A percentile compares a stretch with the other conserved stretches of the same genome.
Evolutionary conservation across 345 rosid species (phyloP).

Genomic region (Euphorbia tirucalli): DNA sequence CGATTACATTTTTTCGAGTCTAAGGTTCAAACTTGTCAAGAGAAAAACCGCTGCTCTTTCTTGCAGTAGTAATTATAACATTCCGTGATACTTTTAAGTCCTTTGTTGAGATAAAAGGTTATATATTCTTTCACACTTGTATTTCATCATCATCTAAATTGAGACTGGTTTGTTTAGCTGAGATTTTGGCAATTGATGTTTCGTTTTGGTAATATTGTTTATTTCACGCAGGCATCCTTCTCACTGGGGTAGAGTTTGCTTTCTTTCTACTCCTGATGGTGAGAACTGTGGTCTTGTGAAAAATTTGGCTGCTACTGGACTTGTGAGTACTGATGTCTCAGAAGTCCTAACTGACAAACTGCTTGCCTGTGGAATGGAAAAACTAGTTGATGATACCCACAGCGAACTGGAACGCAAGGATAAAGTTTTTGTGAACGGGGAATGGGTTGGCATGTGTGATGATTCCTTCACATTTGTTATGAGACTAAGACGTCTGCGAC

Average conservation of each 20-base stretch:
- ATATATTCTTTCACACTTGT: too few species aligned
- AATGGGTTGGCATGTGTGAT: conserved; percentile 79
- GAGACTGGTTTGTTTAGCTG: too few species aligned
- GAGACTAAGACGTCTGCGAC: conserved; percentile 55
- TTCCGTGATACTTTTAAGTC: too few species aligned
- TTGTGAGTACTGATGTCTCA: conserved; percentile 52
- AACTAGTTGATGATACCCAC: conserved; percentile 50
- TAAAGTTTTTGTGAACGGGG: conserved; percentile 82
- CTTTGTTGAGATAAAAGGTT: too few species aligned
- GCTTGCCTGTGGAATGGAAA: conserved; percentile 65
- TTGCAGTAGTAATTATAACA: too few species aligned
- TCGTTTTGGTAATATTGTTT: conserved; percentile 20
- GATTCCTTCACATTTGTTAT: conserved; percentile 55
- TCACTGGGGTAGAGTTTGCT: conserved; percentile 96
- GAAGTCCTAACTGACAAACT: conserved; percentile 48
- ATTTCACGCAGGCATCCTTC: conserved; percentile 76
- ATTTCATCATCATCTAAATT: too few species aligned
- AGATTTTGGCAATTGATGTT: background rate
- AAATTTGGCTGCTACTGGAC: conserved; percentile 76
- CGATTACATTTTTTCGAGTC: too few species aligned
- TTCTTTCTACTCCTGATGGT: conserved; percentile 92
- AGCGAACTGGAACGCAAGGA: conserved; percentile 44
- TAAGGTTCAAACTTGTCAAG: too few species aligned
- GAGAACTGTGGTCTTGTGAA: conserved; percentile 98
- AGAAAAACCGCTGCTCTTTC: too few species aligned